Evolutionary conservation across 139 green algal genomes (phyloP).

Genomic region (Chlorella sorokiniana): DNA sequence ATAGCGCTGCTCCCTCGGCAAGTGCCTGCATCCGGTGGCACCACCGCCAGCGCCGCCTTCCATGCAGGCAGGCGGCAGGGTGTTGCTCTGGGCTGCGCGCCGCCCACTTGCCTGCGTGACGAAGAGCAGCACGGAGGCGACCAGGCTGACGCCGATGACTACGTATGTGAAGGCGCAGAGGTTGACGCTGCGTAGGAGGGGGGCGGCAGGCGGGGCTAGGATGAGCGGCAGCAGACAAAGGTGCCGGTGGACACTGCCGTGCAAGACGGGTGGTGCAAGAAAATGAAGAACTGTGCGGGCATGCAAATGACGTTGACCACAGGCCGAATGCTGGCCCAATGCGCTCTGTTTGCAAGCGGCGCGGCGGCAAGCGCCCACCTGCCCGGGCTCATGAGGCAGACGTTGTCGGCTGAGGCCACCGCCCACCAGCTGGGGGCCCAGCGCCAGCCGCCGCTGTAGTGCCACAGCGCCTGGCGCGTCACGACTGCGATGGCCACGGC

Average conservation of each 20-base stretch:
- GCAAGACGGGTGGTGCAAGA: too few relatives aligned
- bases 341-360: neutral
- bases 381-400: constrained; percentile 21
- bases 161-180: constrained; percentile 23
- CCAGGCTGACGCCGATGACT: constrained; percentile 3
- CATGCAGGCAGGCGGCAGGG: neutral
- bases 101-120: neutral
- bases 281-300: neutral
- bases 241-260: too few relatives aligned
- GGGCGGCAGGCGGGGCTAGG: neutral
- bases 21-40: neutral
- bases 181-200: constrained; percentile 14
- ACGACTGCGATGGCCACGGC: constrained; percentile 11
- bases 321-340: neutral
- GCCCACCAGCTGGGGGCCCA: constrained; percentile 4
- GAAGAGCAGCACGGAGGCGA: neutral
- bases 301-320: neutral
- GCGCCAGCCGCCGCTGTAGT: neutral
- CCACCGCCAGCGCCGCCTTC: too few relatives aligned
- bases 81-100: too few relatives aligned
- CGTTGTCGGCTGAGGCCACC: constrained; percentile 6
- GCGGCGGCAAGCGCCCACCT: neutral
- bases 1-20: neutral
- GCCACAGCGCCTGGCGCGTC: constrained; percentile 12
- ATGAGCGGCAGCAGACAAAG: too few relatives aligned